phyloP scores from a whole-genome alignment of 2,329 filamentous ascomycete genomes.

The Tetracladium maxilliforme region DNA sequence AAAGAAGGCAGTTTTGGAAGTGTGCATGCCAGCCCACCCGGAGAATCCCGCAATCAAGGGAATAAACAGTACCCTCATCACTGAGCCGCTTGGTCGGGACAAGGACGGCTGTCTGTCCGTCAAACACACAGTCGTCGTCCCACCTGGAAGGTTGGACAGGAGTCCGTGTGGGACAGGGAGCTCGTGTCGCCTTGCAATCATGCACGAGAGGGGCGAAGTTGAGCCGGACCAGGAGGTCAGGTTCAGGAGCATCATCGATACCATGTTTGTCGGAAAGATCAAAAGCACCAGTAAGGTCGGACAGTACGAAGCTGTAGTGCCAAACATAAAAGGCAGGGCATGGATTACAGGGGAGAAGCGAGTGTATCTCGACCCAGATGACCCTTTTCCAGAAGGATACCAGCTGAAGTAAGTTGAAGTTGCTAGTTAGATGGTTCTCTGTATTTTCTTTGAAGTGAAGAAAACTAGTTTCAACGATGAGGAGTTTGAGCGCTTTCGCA shows the following conservation, averaged over 20 bases:
- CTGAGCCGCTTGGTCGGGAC: conserved; percentile 14
- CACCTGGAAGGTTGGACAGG: conserved; percentile 27
- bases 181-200: conserved; percentile 23
- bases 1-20: conserved; percentile 19
- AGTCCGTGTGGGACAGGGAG: conserved; percentile 30
- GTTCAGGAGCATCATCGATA: conserved; percentile 25
- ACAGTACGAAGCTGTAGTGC: conserved; percentile 20
- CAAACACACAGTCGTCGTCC: conserved; percentile 27
- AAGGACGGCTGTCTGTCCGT: conserved; percentile 13
- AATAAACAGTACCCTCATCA: conserved; percentile 22
- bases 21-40: conserved; percentile 22
- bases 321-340: conserved; percentile 24
- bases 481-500: too few species aligned
- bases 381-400: conserved; percentile 27
- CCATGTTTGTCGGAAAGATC: conserved; percentile 23
- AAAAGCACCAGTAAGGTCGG: conserved; percentile 20
- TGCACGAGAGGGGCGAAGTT: conserved; percentile 24
- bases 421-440: too few species aligned
- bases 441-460: too few species aligned
- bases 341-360: conserved; percentile 30
- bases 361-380: conserved; percentile 23
- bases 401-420: too few species aligned
- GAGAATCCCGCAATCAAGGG: conserved; percentile 24
- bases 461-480: too few species aligned
- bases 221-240: conserved; percentile 18